Conservation (phyloP, 2,329 filamentous ascomycete genomes). For the Mollisiaceae sp. region DNA sequence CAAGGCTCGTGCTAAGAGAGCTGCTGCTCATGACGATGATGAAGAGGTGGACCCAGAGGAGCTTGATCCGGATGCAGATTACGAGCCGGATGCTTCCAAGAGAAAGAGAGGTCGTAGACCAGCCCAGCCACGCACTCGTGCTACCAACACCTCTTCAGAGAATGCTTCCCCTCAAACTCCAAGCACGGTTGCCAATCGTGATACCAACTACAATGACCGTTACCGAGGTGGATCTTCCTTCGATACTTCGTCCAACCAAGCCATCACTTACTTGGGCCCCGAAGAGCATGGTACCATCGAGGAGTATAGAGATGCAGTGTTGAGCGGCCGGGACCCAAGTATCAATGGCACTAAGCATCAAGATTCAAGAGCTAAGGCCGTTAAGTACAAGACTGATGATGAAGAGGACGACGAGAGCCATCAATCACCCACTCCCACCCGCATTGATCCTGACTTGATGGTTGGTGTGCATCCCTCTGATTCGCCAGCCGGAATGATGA, state of each 20-base stretch:
- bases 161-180: no score
- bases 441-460: neutral
- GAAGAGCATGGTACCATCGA: slow-evolving; percentile 5
- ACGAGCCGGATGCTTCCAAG: slow-evolving; percentile 11
- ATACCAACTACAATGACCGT: no score
- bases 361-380: neutral
- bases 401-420: neutral
- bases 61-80: slow-evolving; percentile 16
- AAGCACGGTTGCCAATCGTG: no score
- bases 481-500: neutral
- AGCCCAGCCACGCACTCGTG: neutral
- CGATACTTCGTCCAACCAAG: neutral
- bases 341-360: neutral
- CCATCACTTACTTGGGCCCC: neutral
- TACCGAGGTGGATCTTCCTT: no score
- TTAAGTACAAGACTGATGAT: neutral
- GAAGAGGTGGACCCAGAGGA: slow-evolving; percentile 16
- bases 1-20: neutral
- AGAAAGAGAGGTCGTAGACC: neutral
- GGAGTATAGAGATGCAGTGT: slow-evolving; percentile 3
- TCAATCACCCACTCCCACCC: neutral
- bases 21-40: neutral
- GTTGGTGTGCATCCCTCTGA: neutral
- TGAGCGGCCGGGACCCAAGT: slow-evolving; percentile 5
- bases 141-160: neutral